Evolutionary conservation across 176 grass and related monocot genomes (phyloP).

Genomic region (Elaeis guineensis): DNA sequence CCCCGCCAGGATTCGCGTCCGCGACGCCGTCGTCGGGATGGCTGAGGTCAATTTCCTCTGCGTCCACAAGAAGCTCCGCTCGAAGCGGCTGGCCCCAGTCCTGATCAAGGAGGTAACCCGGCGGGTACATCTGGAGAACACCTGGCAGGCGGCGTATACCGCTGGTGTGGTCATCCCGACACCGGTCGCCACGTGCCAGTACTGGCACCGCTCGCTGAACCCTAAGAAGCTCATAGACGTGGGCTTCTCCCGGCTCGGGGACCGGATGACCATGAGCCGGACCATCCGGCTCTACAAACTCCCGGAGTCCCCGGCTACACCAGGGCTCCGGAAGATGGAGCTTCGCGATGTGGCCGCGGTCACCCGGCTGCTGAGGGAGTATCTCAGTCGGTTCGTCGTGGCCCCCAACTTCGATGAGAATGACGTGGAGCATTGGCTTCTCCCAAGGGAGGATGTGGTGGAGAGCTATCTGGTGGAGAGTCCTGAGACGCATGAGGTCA

Average conservation of each 20-base stretch:
- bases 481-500: conserved; percentile 89
- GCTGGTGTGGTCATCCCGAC: conserved; percentile 87
- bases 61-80: conserved; percentile 99
- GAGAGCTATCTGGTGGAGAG: conserved; percentile 93
- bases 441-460: conserved; percentile 68
- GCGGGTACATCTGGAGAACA: conserved; percentile 87
- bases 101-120: conserved; percentile 97
- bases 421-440: conserved; percentile 98
- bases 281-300: conserved; percentile 90
- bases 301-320: conserved; percentile 62
- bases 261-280: conserved; percentile 98
- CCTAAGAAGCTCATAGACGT: conserved; percentile 99
- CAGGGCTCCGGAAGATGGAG: conserved; percentile 90
- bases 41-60: conserved; percentile 99
- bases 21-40: conserved; percentile 70
- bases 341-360: conserved; percentile 76
- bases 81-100: conserved; percentile 93
- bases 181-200: conserved; percentile 85
- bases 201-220: conserved; percentile 93
- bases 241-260: conserved; percentile 80
- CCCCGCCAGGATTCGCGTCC: conserved; percentile 79
- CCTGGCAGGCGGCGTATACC: conserved; percentile 97
- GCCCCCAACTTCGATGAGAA: conserved; percentile 86
- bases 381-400: conserved; percentile 58
- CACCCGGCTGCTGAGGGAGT: conserved; percentile 63